Evolutionary conservation across 192 early-diverging fungal species (phyloP).

Genomic region (Backusella circina): DNA sequence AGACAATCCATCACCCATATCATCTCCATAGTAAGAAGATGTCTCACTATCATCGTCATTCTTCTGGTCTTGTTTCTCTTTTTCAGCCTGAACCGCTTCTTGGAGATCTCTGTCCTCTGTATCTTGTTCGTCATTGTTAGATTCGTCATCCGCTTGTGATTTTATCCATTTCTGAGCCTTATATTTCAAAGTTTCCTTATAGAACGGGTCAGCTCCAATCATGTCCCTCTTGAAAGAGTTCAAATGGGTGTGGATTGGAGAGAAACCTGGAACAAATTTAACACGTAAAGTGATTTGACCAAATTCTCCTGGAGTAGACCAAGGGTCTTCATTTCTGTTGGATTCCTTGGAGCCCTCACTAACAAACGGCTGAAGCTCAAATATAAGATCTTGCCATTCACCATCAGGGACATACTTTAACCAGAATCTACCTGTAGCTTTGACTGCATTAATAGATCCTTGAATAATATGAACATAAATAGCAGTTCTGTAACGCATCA

Average conservation of each 20-base stretch:
- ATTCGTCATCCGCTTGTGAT: neutral
- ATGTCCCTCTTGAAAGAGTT: constrained; percentile 19
- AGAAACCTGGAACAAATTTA: constrained; percentile 26
- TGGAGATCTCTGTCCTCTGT: neutral
- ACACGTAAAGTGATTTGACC: constrained; percentile 11
- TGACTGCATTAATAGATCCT: neutral
- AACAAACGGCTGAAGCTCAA: constrained; percentile 8
- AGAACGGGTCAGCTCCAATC: constrained; percentile 27
- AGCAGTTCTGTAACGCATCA: constrained; percentile 29
- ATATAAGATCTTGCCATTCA: constrained; percentile 10
- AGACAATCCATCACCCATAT: neutral
- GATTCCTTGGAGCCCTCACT: constrained; percentile 13
- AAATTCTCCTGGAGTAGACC: constrained; percentile 7
- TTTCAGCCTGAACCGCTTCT: neutral
- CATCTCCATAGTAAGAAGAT: constrained; percentile 6
- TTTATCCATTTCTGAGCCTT: constrained; percentile 20
- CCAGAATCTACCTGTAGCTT: constrained; percentile 19
- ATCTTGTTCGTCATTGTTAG: neutral
- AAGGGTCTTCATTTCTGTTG: constrained; percentile 20
- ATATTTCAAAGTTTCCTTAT: constrained; percentile 9
- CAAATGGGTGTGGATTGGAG: constrained; percentile 18
- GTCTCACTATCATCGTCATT: neutral
- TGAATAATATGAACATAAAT: constrained; percentile 14
- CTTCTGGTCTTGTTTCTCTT: neutral
- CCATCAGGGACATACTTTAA: constrained; percentile 9